Evolutionary conservation across 768 basidiomycete species (phyloP).

Genomic region (Lactarius indigo): DNA sequence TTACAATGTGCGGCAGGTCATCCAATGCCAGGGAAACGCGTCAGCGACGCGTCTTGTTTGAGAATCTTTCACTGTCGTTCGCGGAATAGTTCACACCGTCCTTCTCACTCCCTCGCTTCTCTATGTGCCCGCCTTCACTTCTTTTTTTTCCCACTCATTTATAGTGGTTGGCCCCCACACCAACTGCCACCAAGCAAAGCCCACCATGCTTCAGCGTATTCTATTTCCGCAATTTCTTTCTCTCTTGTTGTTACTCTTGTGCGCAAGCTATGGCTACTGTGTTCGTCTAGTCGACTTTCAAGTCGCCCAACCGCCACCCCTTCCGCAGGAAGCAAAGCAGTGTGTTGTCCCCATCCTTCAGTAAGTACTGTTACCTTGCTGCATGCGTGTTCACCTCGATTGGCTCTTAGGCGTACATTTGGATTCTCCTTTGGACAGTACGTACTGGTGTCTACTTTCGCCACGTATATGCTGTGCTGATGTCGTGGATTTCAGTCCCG

Average conservation of each 20-base stretch:
- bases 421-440: constrained; percentile 68
- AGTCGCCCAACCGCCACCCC: constrained; percentile 66
- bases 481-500: constrained; percentile 38
- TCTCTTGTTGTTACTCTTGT: constrained; percentile 13
- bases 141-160: too few relatives aligned
- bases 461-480: not conserved
- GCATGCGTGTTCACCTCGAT: not conserved
- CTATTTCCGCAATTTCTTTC: not conserved
- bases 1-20: too few relatives aligned
- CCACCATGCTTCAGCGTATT: not conserved
- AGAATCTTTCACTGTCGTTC: not conserved
- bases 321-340: constrained; percentile 54
- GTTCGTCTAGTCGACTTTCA: constrained; percentile 55
- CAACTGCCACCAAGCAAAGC: not conserved
- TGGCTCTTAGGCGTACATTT: constrained; percentile 55
- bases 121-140: too few relatives aligned
- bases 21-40: too few relatives aligned
- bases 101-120: too few relatives aligned
- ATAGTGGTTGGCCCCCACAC: not conserved
- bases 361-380: constrained; percentile 37
- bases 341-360: constrained; percentile 65
- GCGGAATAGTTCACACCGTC: too few relatives aligned
- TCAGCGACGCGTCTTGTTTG: too few relatives aligned
- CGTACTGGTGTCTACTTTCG: constrained; percentile 26
- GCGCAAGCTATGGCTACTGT: constrained; percentile 23